Evolutionary conservation across 192 early-diverging fungal genomes (phyloP), one percentile per base, ranked within the genome.

Genomic region (Linnemannia zychae): DNA sequence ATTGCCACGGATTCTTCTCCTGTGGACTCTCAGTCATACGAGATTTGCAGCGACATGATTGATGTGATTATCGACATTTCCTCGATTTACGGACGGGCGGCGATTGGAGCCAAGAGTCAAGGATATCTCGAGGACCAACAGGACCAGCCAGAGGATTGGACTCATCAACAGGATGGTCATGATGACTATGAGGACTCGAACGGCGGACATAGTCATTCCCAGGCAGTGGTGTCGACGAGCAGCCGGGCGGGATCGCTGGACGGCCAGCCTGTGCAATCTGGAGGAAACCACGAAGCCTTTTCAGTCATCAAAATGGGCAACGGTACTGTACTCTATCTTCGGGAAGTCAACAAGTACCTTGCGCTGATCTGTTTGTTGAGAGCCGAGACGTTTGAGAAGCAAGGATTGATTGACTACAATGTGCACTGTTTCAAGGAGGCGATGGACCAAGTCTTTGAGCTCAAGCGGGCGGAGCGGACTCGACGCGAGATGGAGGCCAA

Each of bases 1-100:
- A 93, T 99, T 73, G 97, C 98, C 6, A 99, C 96, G 7, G 98
- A 99, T 75, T 93, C 93, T 73, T 97, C 97, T 13, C 98, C 98
- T 7, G 94, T 94, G n/a, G 94, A 95, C 49, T 89, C 94, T 75
- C 96, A 97, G 77, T 92, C 93, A 7, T 99, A 98, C 88, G 94
- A 96, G 88, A 93, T 99, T 72, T 97, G 97, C 72, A 95, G 94
- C 72, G 96, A 99, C 82, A 98, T 97, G 92, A 97, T 99, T 84
- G 97, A 97, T 67, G 96, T 96, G 20, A 92, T 96, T 52, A 93
- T 97, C 36, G 96, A 98, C 75, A 90, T 99, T 36, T 90, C 93
- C 9, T 82, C 88, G 24, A 93, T 99, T 44, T 98, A 98, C 72
- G 91, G 92, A 88, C 90, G 90, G 18, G 83, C 83, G 6, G 83